Conservation (phyloP, 108 stramenopile species). For the Phaeodactylum tricornutum region DNA sequence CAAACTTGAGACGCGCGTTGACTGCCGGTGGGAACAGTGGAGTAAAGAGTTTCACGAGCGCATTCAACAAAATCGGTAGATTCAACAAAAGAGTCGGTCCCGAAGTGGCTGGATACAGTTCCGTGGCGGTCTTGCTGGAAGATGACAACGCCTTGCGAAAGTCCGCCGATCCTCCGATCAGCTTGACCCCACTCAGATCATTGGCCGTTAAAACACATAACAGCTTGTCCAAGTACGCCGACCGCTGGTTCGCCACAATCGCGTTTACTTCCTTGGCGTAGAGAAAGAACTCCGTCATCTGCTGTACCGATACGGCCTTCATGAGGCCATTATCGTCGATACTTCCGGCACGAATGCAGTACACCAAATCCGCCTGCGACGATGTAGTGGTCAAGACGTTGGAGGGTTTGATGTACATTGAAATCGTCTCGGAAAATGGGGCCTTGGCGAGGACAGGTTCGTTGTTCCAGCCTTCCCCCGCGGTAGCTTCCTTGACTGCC, state of each 20-base stretch:
- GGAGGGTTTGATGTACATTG: slow-evolving; percentile 30
- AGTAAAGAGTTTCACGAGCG: slow-evolving; percentile 67
- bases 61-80: slow-evolving; percentile 49
- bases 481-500: slow-evolving; percentile 31
- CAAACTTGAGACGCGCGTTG: slow-evolving; percentile 50
- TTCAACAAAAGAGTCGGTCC: slow-evolving; percentile 75
- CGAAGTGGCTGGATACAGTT: slow-evolving; percentile 46
- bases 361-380: slow-evolving; percentile 44
- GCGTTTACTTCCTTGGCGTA: slow-evolving; percentile 74
- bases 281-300: slow-evolving; percentile 68
- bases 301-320: slow-evolving; percentile 33
- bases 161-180: slow-evolving; percentile 44
- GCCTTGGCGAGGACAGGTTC: slow-evolving; percentile 44
- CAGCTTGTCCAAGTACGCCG: slow-evolving; percentile 32
- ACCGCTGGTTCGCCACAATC: slow-evolving; percentile 48
- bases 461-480: slow-evolving; percentile 55
- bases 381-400: slow-evolving; percentile 46
- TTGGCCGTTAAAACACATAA: slow-evolving; percentile 56
- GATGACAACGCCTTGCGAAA: slow-evolving; percentile 54
- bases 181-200: slow-evolving; percentile 54
- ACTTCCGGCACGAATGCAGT: slow-evolving; percentile 72
- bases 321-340: slow-evolving; percentile 73
- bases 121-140: slow-evolving; percentile 50
- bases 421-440: slow-evolving; percentile 34
- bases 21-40: slow-evolving; percentile 70